These are phyloP conservation scores for Aspergillus udagawae DNA, from an alignment of 2,329 filamentous ascomycete genomes.

Conservation along the genomic window DNA sequence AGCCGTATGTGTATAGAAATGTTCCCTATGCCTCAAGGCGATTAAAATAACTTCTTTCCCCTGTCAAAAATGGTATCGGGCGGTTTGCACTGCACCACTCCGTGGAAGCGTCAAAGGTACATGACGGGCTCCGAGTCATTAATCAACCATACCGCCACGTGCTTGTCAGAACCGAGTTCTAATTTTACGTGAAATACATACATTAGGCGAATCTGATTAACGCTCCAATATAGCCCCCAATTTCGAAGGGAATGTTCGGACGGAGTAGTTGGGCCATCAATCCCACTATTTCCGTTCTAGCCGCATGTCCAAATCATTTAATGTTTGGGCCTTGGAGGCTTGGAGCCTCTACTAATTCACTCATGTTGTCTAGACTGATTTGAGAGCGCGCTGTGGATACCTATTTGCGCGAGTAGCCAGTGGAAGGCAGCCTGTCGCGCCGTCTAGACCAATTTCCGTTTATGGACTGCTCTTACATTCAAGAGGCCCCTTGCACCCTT, in stretches of 20 bases:
- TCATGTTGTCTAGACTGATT: not conserved
- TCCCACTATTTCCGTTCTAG: not conserved
- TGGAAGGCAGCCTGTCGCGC: not conserved
- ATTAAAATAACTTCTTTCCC: not conserved
- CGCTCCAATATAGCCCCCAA: not conserved
- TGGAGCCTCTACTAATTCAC: no score
- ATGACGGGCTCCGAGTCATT: not conserved
- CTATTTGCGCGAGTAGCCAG: not conserved
- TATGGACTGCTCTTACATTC: conserved; percentile 2
- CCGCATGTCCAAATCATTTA: not conserved
- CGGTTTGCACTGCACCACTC: not conserved
- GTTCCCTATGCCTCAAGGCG: not conserved
- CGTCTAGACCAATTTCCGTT: conserved; percentile 1
- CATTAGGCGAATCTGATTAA: not conserved
- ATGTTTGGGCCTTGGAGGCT: not conserved
- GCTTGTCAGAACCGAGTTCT: not conserved
- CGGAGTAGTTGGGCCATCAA: not conserved
- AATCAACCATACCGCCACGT: not conserved
- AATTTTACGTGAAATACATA: not conserved
- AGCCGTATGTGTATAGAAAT: not conserved
- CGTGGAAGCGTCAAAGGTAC: not conserved
- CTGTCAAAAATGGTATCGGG: not conserved
- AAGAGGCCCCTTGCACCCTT: conserved; percentile 12
- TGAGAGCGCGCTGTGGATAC: not conserved
- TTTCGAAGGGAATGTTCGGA: not conserved